A percentile compares a stretch with the other conserved stretches of the same genome.
Evolutionary conservation across 2,329 filamentous ascomycete species (phyloP).

Genomic region (Aspergillus brunneoviolaceus): DNA sequence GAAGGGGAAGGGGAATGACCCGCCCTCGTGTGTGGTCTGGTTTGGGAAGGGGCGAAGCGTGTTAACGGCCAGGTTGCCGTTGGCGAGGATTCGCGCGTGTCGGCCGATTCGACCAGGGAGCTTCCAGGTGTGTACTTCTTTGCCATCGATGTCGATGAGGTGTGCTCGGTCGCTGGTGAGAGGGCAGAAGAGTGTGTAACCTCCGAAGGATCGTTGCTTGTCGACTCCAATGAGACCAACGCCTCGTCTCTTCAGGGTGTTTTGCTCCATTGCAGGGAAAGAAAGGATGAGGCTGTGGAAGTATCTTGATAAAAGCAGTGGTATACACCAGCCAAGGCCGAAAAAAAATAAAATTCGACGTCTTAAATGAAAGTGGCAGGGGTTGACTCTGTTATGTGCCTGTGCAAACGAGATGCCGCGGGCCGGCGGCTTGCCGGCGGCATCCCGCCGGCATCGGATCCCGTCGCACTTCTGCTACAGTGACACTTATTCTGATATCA

Average conservation of each 20-base stretch:
- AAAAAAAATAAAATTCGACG: too few relatives aligned
- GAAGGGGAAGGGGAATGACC: constrained; percentile 43
- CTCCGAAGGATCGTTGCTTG: constrained; percentile 36
- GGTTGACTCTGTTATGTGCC: too few relatives aligned
- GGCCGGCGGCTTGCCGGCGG: constrained; percentile 1
- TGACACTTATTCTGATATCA: too few relatives aligned
- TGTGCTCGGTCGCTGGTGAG: constrained; percentile 43
- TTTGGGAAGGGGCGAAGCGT: constrained; percentile 34
- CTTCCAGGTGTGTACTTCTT: constrained; percentile 47
- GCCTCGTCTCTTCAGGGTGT: constrained; percentile 27
- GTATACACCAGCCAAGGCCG: rapidly evolving
- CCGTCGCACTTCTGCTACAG: too few relatives aligned
- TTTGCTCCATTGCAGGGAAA: too few relatives aligned
- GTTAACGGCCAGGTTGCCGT: constrained; percentile 49
- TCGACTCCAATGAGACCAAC: constrained; percentile 44
- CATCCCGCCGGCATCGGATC: not conserved
- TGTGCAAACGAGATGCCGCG: too few relatives aligned
- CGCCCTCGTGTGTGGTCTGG: constrained; percentile 9
- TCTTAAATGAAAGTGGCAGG: too few relatives aligned
- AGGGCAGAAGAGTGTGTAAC: constrained; percentile 45
- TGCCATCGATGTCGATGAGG: constrained; percentile 43
- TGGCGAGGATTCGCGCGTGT: constrained; percentile 46
- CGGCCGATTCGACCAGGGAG: constrained; percentile 44
- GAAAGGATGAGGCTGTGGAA: too few relatives aligned
- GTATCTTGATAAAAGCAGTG: too few relatives aligned